phyloP scores from a whole-genome alignment of 768 basidiomycete genomes.

The Leccinellum albellum region DNA sequence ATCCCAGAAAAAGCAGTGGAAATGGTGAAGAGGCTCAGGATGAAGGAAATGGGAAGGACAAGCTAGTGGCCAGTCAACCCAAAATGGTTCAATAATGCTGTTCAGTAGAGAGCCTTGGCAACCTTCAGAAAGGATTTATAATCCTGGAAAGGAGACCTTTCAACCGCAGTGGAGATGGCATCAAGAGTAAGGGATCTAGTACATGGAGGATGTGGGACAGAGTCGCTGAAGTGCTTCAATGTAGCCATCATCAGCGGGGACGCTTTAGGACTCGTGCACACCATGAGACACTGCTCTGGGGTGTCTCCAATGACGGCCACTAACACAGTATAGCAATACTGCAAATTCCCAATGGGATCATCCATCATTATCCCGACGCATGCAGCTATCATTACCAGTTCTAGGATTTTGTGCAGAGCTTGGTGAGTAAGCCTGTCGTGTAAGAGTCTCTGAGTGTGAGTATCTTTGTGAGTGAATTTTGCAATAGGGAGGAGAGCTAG shows the following conservation, averaged over 20 bases:
- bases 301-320: conserved; percentile 32
- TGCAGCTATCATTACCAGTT: conserved; percentile 31
- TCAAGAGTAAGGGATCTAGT: not conserved
- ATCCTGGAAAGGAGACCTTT: not conserved
- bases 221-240: conserved; percentile 27
- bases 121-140: conserved; percentile 14
- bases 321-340: conserved; percentile 27
- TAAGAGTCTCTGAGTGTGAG: conserved; percentile 10
- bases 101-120: not conserved
- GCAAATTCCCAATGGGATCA: conserved; percentile 17
- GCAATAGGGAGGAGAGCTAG: conserved; percentile 15
- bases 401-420: conserved; percentile 29
- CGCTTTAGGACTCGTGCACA: conserved; percentile 26
- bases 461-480: conserved; percentile 12
- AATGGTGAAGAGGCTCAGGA: conserved; percentile 12
- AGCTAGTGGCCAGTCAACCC: conserved; percentile 34
- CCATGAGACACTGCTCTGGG: conserved; percentile 29
- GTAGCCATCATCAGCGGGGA: conserved; percentile 32
- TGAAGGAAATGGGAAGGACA: conserved; percentile 34
- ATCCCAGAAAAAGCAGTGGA: not conserved
- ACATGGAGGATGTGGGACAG: not conserved
- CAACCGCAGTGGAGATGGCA: not conserved
- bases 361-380: conserved; percentile 26
- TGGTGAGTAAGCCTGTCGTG: conserved; percentile 15
- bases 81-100: conserved; percentile 8